These are phyloP conservation scores for Metschnikowia borealis DNA, from an alignment of 805 yeast species.

Conservation along the genomic window DNA sequence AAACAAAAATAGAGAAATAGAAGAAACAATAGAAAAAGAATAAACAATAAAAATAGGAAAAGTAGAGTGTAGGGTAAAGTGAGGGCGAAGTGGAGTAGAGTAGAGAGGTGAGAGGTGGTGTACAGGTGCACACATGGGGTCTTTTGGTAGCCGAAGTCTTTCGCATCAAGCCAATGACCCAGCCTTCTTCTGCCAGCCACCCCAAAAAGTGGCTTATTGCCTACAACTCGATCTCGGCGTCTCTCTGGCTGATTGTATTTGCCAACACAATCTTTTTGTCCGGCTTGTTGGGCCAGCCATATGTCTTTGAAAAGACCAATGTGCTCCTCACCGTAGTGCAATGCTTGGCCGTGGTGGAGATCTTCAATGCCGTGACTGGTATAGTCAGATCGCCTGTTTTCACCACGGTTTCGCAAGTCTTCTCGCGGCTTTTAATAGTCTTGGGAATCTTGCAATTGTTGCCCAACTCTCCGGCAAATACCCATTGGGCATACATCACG, in stretches of 20 bases:
- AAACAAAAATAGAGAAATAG: not conserved
- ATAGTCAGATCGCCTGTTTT: slow-evolving; percentile 79
- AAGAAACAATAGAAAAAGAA: too few relatives aligned
- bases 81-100: too few relatives aligned
- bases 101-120: not conserved
- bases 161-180: not conserved
- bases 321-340: slow-evolving; percentile 64
- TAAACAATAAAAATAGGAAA: too few relatives aligned
- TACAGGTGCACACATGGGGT: not conserved
- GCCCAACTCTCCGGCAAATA: slow-evolving; percentile 66
- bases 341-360: slow-evolving; percentile 74
- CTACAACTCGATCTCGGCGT: slow-evolving; percentile 40
- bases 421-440: slow-evolving; percentile 77
- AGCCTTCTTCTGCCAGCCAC: slow-evolving; percentile 11
- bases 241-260: slow-evolving; percentile 39
- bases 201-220: slow-evolving; percentile 38
- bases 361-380: slow-evolving; percentile 73
- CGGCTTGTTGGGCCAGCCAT: slow-evolving; percentile 55
- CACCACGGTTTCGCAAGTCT: slow-evolving; percentile 84
- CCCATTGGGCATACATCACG: slow-evolving; percentile 58
- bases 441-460: slow-evolving; percentile 75
- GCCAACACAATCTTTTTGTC: slow-evolving; percentile 38
- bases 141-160: not conserved
- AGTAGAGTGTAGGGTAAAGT: too few relatives aligned
- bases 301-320: slow-evolving; percentile 56